phyloP scores from a whole-genome alignment of 1,284 basidiomycete genomes.

The Moesziomyces sp. region DNA sequence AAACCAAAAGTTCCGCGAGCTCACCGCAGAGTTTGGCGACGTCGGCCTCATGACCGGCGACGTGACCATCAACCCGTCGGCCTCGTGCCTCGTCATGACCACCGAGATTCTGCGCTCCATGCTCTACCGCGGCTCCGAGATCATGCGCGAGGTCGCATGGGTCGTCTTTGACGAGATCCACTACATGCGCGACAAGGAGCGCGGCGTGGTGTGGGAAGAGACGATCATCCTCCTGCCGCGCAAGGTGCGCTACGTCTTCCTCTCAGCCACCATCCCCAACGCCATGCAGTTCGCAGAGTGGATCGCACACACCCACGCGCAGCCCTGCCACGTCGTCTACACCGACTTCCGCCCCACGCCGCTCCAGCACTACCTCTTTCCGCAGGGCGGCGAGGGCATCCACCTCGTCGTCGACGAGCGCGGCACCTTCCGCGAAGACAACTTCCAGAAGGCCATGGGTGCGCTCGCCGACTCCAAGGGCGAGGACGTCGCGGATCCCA shows the following conservation, averaged over 20 bases:
- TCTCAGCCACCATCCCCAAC: constrained; percentile 99
- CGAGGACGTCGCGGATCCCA: constrained; percentile 89
- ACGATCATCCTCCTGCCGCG: constrained; percentile 98
- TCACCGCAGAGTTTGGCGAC: constrained; percentile 94
- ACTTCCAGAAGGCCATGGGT: constrained; percentile 98
- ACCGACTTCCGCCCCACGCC: constrained; percentile 99
- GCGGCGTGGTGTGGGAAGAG: constrained; percentile 76
- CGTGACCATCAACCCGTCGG: constrained; percentile 98
- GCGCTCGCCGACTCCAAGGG: constrained; percentile 80
- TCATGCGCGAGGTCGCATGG: constrained; percentile 99
- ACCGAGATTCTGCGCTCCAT: constrained; percentile 99
- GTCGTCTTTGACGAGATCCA: constrained; percentile 99
- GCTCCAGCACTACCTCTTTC: constrained; percentile 97
- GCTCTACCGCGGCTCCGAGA: constrained; percentile 97
- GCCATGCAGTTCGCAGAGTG: constrained; percentile 99
- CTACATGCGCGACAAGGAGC: constrained; percentile 96
- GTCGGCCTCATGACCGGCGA: constrained; percentile 99
- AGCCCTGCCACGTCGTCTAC: constrained; percentile 99
- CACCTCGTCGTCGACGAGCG: constrained; percentile 98
- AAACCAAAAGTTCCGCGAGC: constrained; percentile 98
- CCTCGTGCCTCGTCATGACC: constrained; percentile 98
- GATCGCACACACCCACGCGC: constrained; percentile 96
- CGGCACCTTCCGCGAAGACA: constrained; percentile 95
- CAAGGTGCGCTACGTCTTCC: constrained; percentile 95
- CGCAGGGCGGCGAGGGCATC: constrained; percentile 94